Percentiles rank a stretch among this genome's conserved stretches.
These are phyloP conservation scores for Hyphopichia buzzinii DNA, from an alignment of 1,139 yeast genomes.

Conservation along the genomic window DNA sequence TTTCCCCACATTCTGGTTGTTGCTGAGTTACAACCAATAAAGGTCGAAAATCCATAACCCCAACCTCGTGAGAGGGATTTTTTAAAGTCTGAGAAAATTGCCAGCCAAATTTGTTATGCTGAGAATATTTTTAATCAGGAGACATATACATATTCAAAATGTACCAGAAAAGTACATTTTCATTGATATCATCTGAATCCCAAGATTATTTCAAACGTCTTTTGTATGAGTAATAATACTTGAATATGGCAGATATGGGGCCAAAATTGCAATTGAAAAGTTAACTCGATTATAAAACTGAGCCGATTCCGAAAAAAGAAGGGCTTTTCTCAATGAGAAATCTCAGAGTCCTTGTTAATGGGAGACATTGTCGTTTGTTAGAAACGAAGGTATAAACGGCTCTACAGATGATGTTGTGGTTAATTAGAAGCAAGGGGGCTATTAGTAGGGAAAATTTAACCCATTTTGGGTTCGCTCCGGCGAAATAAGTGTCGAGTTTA, in stretches of 20 bases:
- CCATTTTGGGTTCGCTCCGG: too few relatives aligned
- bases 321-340: too few relatives aligned
- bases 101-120: neutral
- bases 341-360: neutral
- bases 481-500: too few relatives aligned
- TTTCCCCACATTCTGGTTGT: neutral
- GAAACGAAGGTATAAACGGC: too few relatives aligned
- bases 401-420: too few relatives aligned
- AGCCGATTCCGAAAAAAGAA: neutral
- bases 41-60: neutral
- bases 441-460: too few relatives aligned
- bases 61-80: neutral
- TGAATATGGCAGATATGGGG: too few relatives aligned
- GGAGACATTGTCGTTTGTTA: neutral
- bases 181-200: neutral
- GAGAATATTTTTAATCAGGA: neutral
- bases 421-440: too few relatives aligned
- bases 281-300: neutral
- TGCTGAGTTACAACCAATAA: neutral
- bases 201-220: neutral
- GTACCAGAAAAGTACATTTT: neutral
- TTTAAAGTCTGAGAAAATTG: neutral
- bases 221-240: constrained; percentile 1
- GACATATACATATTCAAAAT: neutral
- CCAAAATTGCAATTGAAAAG: too few relatives aligned